Evolutionary conservation across 1,139 yeast species (phyloP), one percentile per base, ranked within the genome.

Genomic region (Geotrichum histeridarum): DNA sequence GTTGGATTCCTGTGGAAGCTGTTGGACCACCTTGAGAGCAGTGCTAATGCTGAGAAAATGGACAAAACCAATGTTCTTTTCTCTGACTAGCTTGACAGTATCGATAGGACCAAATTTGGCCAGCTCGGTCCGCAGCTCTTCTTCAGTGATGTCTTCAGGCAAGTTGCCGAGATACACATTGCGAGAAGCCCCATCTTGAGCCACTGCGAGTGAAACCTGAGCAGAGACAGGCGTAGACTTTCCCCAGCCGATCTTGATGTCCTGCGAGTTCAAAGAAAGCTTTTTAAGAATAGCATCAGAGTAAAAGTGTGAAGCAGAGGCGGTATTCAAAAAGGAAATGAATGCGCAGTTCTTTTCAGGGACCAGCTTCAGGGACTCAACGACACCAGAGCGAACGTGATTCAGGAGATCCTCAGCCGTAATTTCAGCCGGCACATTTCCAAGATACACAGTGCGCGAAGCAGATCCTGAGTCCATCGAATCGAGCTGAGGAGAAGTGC

Each of bases 331-430:
- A 74, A 83, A 67, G 61, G 76, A 63, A 64, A 70, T 61, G 77
- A 79, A 60, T 63, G 76, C 66, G 67, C 76, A 60, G 64, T 64
- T 60, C 76, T 78, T 80, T 46, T 79, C 81, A 1, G 82, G 78
- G 15, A 79, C 66, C 56, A 75, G 73, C 56, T 76, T 73, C 57
- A 75, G 84, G 57, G 82, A 82, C 72, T 93, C 99, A 57, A 93
- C 82, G 18, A 90, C 83, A 27, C 98, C 98, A 33, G 95, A 85
- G 62, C 95, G 81, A 33, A 93, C 96, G 67, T 88, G 93, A 67
- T 89, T 93, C 65, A 93, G 76, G 54, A 93, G 73, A 64, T 89
- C 96, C 64, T 86, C 83, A 3, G 94, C 83, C 32, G 90, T 81
- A 56, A 90, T 77, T 60, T 85, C 88, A n/a, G 78, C 72, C 0